These are phyloP conservation scores for Beta macrorhiza DNA, from an alignment of 179 eudicot species.

Conservation along the genomic window DNA sequence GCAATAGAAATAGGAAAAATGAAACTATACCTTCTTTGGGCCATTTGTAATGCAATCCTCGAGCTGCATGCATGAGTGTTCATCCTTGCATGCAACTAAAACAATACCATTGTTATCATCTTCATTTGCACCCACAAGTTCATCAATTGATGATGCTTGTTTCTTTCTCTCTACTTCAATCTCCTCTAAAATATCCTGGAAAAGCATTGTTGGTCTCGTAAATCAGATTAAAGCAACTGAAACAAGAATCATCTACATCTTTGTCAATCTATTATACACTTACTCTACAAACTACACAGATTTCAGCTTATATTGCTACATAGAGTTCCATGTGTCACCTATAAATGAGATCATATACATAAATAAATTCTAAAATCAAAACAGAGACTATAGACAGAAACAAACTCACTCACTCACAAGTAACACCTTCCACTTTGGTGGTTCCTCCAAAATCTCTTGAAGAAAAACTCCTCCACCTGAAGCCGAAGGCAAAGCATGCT, in stretches of 20 bases:
- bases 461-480: slow-evolving; percentile 46
- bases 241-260: background rate
- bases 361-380: background rate
- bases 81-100: slow-evolving; percentile 93
- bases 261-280: background rate
- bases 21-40: slow-evolving; percentile 57
- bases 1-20: too few relatives aligned
- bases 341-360: background rate
- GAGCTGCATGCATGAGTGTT: slow-evolving; percentile 89
- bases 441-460: slow-evolving; percentile 86
- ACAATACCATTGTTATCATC: slow-evolving; percentile 66
- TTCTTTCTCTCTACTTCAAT: slow-evolving; percentile 75
- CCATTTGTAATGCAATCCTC: slow-evolving; percentile 84
- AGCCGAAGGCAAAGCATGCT: slow-evolving; percentile 27
- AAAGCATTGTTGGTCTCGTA: slow-evolving; percentile 6
- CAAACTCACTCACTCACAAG: slow-evolving; percentile 93
- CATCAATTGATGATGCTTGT: slow-evolving; percentile 45
- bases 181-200: slow-evolving; percentile 85
- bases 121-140: slow-evolving; percentile 30
- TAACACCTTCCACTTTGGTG: slow-evolving; percentile 98
- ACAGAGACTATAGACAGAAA: slow-evolving; percentile 14
- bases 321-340: background rate
- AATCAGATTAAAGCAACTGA: slow-evolving; percentile 10
- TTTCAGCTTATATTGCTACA: background rate
- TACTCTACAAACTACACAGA: background rate